Percentiles rank a stretch among this genome's conserved stretches.
phyloP scores from a whole-genome alignment of 768 basidiomycete species.

The Butyriboletus loyo region DNA sequence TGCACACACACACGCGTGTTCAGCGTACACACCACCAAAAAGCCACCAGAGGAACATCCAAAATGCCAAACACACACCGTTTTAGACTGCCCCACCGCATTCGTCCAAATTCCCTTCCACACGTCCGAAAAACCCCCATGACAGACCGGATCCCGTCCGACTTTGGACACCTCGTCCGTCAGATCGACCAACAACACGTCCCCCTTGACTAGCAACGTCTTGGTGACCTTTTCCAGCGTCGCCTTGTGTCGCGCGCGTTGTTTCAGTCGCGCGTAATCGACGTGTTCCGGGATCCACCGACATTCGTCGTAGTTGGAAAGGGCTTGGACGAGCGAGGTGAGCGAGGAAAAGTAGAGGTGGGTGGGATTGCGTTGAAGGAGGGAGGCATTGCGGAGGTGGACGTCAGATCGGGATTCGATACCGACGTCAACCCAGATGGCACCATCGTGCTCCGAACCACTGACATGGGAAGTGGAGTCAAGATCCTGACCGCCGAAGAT shows the following conservation, averaged over 20 bases:
- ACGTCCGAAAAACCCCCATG: slow-evolving; percentile 61
- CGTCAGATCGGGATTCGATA: slow-evolving; percentile 49
- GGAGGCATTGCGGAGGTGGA: slow-evolving; percentile 60
- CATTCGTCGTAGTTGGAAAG: slow-evolving; percentile 57
- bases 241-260: slow-evolving; percentile 58
- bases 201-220: slow-evolving; percentile 51
- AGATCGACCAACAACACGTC: slow-evolving; percentile 49
- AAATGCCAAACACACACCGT: slow-evolving; percentile 9
- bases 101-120: slow-evolving; percentile 57
- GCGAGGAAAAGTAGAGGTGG: slow-evolving; percentile 51
- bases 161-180: slow-evolving; percentile 50
- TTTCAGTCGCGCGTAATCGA: slow-evolving; percentile 54
- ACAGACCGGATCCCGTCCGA: slow-evolving; percentile 47
- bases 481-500: slow-evolving; percentile 38
- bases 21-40: neutral
- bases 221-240: slow-evolving; percentile 51
- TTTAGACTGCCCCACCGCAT: slow-evolving; percentile 36
- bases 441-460: slow-evolving; percentile 1
- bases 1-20: neutral
- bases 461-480: neutral
- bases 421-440: slow-evolving; percentile 46
- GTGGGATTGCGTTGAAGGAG: slow-evolving; percentile 52
- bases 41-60: neutral
- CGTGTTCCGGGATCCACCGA: slow-evolving; percentile 50
- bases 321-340: slow-evolving; percentile 49